Conservation (phyloP, 345 rosid species). For the Turritis glabra region DNA sequence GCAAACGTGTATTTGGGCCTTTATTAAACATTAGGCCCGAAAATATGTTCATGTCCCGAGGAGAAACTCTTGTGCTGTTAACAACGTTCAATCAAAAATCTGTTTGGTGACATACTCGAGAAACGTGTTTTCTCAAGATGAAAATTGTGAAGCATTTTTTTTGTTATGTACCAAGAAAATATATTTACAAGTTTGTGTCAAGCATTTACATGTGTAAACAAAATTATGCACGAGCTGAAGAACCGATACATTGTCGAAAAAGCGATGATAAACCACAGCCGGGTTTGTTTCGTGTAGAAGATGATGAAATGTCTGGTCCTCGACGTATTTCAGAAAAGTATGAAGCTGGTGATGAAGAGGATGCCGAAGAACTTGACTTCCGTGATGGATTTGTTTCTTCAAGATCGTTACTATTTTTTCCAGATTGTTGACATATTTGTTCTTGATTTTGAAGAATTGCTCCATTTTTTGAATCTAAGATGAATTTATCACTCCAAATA, state of each 20-base stretch:
- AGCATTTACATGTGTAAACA: not conserved
- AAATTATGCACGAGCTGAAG: not conserved
- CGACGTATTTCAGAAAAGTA: not conserved
- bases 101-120: not conserved
- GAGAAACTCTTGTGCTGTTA: not conserved
- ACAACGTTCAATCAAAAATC: not conserved
- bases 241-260: conserved; percentile 30
- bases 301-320: not conserved
- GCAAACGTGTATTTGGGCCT: too few species aligned
- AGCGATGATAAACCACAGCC: conserved; percentile 29
- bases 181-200: not conserved
- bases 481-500: conserved; percentile 20
- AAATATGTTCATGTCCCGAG: not conserved
- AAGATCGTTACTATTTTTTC: not conserved
- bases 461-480: not conserved
- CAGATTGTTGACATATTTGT: not conserved
- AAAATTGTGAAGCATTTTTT: not conserved
- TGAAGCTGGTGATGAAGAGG: conserved; percentile 1
- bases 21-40: not conserved
- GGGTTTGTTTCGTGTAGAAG: not conserved
- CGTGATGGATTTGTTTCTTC: not conserved
- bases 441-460: not conserved
- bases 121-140: not conserved
- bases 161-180: not conserved
- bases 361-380: conserved; percentile 6